Conservation (phyloP, 2,329 filamentous ascomycete genomes). For the Claviceps capensis region DNA sequence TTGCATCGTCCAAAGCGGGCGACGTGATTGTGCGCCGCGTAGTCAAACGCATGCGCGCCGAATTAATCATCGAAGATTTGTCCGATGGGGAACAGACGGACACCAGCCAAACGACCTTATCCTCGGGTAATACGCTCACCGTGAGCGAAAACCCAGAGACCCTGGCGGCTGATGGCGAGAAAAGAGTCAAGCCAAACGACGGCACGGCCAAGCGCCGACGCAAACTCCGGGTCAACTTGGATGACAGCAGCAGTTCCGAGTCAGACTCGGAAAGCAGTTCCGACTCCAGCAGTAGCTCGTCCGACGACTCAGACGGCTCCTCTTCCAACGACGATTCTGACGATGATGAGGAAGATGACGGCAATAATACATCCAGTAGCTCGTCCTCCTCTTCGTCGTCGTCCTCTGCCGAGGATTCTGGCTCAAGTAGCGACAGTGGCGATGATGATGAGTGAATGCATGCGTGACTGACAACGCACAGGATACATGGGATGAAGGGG, state of each 20-base stretch:
- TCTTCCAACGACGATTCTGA: conserved; percentile 12
- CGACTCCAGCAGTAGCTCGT: conserved; percentile 22
- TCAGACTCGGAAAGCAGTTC: conserved; percentile 17
- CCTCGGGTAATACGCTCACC: conserved; percentile 16
- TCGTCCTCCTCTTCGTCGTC: conserved; percentile 29
- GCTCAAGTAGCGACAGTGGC: conserved; percentile 13
- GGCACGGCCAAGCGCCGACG: conserved; percentile 34
- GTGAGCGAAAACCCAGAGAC: conserved; percentile 15
- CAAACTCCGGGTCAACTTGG: conserved; percentile 36
- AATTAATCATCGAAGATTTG: conserved; percentile 43
- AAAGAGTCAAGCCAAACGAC: conserved; percentile 30
- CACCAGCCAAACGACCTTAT: conserved; percentile 16
- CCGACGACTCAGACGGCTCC: conserved; percentile 20
- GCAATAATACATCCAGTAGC: conserved; percentile 25
- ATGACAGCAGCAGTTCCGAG: conserved; percentile 27
- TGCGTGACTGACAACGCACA: background rate
- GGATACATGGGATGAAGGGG: background rate
- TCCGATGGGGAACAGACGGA: conserved; percentile 32
- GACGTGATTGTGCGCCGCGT: conserved; percentile 38
- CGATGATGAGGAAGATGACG: conserved; percentile 5
- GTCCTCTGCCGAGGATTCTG: conserved; percentile 20
- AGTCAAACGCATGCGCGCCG: conserved; percentile 49
- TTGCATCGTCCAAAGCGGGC: conserved; percentile 34
- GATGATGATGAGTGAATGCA: conserved; percentile 4
- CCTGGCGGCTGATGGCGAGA: conserved; percentile 19